Conservation (phyloP, 2,329 filamentous ascomycete genomes). For the Pyrenochaeta sp. region DNA sequence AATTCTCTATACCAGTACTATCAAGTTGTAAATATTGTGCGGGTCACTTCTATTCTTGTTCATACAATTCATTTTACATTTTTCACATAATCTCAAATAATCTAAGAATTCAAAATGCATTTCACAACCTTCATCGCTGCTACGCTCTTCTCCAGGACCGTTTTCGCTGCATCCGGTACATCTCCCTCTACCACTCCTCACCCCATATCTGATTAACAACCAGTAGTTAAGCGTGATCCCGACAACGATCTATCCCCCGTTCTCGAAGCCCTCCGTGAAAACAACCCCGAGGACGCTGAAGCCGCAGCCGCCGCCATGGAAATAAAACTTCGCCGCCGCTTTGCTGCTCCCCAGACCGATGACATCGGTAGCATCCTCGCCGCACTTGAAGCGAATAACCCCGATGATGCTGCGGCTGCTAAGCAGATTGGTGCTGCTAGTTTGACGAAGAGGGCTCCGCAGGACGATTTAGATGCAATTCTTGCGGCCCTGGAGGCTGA, state of each 20-base stretch:
- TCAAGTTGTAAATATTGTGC: conserved; percentile 36
- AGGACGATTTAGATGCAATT: conserved; percentile 28
- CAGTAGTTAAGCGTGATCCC: conserved; percentile 19
- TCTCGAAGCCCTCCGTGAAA: conserved; percentile 37
- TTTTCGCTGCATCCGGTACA: conserved; percentile 35
- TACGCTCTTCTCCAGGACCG: conserved; percentile 35
- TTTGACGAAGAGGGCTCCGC: background rate
- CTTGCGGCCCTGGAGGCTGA: conserved; percentile 28
- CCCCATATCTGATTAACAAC: conserved; percentile 3
- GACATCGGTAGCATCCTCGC: conserved; percentile 32
- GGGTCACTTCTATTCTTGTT: conserved; percentile 35
- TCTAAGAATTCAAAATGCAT: conserved; percentile 34
- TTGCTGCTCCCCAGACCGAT: conserved; percentile 29
- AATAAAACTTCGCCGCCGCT: conserved; percentile 32
- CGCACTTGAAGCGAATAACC: conserved; percentile 33
- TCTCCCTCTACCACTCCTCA: background rate
- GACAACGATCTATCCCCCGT: conserved; percentile 37
- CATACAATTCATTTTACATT: no score
- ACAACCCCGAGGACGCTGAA: conserved; percentile 39
- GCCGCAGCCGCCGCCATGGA: conserved; percentile 35
- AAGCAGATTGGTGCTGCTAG: conserved; percentile 8
- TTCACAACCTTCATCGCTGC: conserved; percentile 37
- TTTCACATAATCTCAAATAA: no score
- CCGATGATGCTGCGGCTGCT: conserved; percentile 35
- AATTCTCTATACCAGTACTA: conserved; percentile 21